Evolutionary conservation across 2,329 filamentous ascomycete species (phyloP), one percentile per base, ranked within the genome.

Genomic region (Fusarium austroafricanum): DNA sequence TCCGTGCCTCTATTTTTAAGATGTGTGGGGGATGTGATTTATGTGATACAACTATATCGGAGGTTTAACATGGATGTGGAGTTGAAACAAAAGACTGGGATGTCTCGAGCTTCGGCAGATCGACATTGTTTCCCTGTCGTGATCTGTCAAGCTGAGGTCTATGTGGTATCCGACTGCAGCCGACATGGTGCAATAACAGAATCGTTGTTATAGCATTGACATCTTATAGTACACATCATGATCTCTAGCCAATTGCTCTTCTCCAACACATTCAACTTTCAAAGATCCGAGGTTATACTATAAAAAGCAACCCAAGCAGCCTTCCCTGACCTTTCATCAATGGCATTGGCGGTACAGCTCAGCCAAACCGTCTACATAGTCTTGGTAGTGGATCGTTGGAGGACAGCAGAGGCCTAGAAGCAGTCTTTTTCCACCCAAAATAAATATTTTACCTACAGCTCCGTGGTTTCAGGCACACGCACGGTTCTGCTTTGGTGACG

Each of bases 31-130:
- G 18, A 54, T 54, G n/a, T 55, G 11, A n/a, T 49, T 37, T 38
- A 54, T 28, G 11, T 38, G 21, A 49, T 54, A 54, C 51, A 38
- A 18, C 23, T 26, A 37, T 38, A 49, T 29, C 51, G 37, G 37
- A 37, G 28, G 14, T 35, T 42, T 31, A 47, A 20, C 29, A 42
- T 21, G 44, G 44, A 37, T 37, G 56, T 31, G 31, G 50, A 50
- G 62, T 65, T 54, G 44, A 51, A 49, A 49, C 56, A n/a, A 45
- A 29, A 33, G 38, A 39, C 52, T 55, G 50, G 54, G 26, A 53
- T 53, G 33, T 26, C 31, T 46, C 57, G 56, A 23, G 17, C 37
- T 47, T 67, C 39, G 64, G 64, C 59, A 67, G 65, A 67, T 68
- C 59, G 64, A 67, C 58, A 44, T 15, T 46, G 17, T 35, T 14